These are phyloP conservation scores for Fereydounia khargensis DNA, from an alignment of 1,284 basidiomycete genomes.

Conservation along the genomic window DNA sequence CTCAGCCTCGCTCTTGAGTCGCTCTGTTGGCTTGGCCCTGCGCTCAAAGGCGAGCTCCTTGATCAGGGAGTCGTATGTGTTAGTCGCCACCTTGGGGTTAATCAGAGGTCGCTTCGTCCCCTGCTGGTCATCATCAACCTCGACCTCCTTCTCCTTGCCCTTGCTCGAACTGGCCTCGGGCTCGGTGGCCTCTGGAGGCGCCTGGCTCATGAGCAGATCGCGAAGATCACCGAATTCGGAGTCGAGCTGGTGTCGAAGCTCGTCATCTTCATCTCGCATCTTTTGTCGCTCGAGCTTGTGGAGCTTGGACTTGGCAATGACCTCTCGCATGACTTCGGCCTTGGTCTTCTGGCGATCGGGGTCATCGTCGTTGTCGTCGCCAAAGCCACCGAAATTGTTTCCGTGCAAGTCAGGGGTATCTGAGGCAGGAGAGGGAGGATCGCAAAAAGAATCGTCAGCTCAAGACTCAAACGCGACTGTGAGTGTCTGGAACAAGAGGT, in stretches of 20 bases:
- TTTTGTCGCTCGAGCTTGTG: constrained; percentile 78
- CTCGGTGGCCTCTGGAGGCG: constrained; percentile 12
- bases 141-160: background rate
- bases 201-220: constrained; percentile 64
- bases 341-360: constrained; percentile 65
- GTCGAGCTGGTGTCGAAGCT: constrained; percentile 83
- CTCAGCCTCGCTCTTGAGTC: constrained; percentile 95
- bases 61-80: constrained; percentile 81
- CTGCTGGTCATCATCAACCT: constrained; percentile 4
- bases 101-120: constrained; percentile 1
- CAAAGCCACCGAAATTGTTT: constrained; percentile 77
- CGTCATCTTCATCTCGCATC: constrained; percentile 80
- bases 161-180: background rate
- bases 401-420: constrained; percentile 8
- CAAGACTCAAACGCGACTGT: background rate
- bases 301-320: constrained; percentile 91
- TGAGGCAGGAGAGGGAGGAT: background rate
- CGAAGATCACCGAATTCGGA: constrained; percentile 80
- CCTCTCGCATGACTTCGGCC: constrained; percentile 95
- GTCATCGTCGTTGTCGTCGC: constrained; percentile 71
- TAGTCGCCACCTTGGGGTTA: constrained; percentile 26
- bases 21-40: constrained; percentile 88
- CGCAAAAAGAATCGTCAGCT: constrained; percentile 2
- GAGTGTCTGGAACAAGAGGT: background rate
- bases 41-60: constrained; percentile 89